Evolutionary conservation across 1,139 yeast species (phyloP), one percentile per base, ranked within the genome.

Genomic region (Sugiyamaella sp.): DNA sequence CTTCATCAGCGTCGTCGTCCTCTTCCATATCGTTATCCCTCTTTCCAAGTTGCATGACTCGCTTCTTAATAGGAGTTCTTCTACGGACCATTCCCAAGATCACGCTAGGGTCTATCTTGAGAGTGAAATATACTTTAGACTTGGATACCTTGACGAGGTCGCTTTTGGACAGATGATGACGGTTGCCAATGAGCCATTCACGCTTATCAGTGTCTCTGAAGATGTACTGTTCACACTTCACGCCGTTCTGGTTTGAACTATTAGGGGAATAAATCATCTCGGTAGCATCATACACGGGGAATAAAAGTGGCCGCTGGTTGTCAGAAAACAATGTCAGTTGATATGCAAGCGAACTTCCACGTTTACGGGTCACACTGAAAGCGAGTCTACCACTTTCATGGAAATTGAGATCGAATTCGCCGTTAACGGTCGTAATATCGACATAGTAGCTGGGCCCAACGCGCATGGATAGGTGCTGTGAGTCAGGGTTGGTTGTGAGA

Each of bases 401-500:
- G 16, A 51, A 46, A 21, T 10, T 22, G 16, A 51, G 44, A n/a
- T 32, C 32, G 29, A 51, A 51, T 14, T 51, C 50, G 29, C 52
- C 48, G 14, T 46, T 39, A 25, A 35, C 17, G 16, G 33, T 46
- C 9, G 21, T 35, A 10, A 53, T 45, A 33, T 61, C 64, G 17
- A 66, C 64, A 37, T 66, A 66, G 49, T 62, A 65, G 21, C 66
- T 63, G 1, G 69, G 68, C 1, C 65, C 70, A 12, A 58, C 60
- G 2, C 62, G 65, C 29, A 63, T 55, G 21, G 57, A 48, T 22
- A 64, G 29, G 52, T 66, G 68, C 24, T 54, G 56, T 8, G 62
- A 49, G 51, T 66, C 69, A 1, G 70, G 70, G 43, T 63, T 66
- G 10, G 70, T 66, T 2, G 68, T 64, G 56, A 66, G 45, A 49